Base-by-base conservation (phyloP, 148 eudicot genomes). In the Beta vulgaris region DNA sequence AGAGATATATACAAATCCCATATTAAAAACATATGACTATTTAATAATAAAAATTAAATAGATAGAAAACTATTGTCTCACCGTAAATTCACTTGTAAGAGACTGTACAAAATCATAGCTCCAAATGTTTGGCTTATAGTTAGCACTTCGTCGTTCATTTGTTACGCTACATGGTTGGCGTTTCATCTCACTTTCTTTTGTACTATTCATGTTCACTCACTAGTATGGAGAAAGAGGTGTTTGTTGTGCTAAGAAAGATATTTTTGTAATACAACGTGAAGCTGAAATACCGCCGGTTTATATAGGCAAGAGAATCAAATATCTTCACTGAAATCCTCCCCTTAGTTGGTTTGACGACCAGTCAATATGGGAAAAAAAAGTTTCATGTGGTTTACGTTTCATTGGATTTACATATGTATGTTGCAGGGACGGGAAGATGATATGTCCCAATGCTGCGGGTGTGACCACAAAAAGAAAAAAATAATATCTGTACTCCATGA, bases 121-220 rank as follows among this genome's bases (percentile, higher is more conserved):
- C 88, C 88, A 86, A 2, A 76, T 76, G 69, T 78, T 86, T 16
- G 86, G 82, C 49, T 83, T 83, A 69, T 86, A 86, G 44, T 66
- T 48, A 23, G 84, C 88, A 35, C 62, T 49, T 13, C 77, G 71
- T 14, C 80, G 74, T 54, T 43, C 72, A 68, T 44, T 31, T 44
- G 59, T 16, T 12, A 31, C 34, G 19, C 55, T 23, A 23, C 12
- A 63, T 23, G 29, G 18, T 44, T n/a, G 25, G 13, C 5, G 6
- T 15, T 66, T 66, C 46, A 37, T 34, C 31, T 65, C 29, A 36
- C 16, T 3, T 11, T 10, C 3, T 55, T 48, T 48, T 48, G 53
- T 48, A 21, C 4, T 48, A 16, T 48, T 13, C 53, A 48, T 48
- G 53, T 48, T 48, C 19, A 21, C 53, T 16, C n/a, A 46, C 53